These are phyloP conservation scores for Alternaria burnsii DNA, from an alignment of 2,329 filamentous ascomycete species.

Conservation along the genomic window DNA sequence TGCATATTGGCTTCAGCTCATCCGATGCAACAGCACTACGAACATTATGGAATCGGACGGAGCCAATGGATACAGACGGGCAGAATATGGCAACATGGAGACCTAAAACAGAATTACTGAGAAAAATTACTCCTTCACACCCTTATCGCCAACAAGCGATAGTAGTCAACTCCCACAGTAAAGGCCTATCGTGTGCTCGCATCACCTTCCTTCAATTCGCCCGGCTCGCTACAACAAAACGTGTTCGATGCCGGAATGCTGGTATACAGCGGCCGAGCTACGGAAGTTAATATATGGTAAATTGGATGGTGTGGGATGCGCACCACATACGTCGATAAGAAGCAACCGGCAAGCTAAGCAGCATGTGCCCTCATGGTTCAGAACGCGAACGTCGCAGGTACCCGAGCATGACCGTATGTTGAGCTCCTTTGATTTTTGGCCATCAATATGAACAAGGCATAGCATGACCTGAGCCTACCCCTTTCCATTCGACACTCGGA, in stretches of 20 bases:
- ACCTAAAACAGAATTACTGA: background rate
- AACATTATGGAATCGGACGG: background rate
- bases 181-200: slow-evolving; percentile 1
- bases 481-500: background rate
- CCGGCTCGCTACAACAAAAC: background rate
- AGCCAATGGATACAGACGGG: background rate
- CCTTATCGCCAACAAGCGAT: background rate
- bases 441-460: background rate
- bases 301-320: slow-evolving; percentile 13
- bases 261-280: slow-evolving; percentile 2
- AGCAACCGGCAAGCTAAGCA: background rate
- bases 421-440: background rate
- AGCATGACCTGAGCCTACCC: background rate
- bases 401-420: slow-evolving; percentile 2
- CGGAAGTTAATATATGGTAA: slow-evolving; percentile 14
- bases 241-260: background rate
- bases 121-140: background rate
- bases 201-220: background rate
- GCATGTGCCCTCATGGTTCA: background rate
- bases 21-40: background rate
- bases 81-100: background rate
- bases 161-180: background rate
- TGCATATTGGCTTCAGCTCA: background rate
- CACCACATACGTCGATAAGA: slow-evolving; percentile 6
- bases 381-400: slow-evolving; percentile 9